Conservation (phyloP, 805 yeast genomes). For the Hanseniaspora singularis region DNA sequence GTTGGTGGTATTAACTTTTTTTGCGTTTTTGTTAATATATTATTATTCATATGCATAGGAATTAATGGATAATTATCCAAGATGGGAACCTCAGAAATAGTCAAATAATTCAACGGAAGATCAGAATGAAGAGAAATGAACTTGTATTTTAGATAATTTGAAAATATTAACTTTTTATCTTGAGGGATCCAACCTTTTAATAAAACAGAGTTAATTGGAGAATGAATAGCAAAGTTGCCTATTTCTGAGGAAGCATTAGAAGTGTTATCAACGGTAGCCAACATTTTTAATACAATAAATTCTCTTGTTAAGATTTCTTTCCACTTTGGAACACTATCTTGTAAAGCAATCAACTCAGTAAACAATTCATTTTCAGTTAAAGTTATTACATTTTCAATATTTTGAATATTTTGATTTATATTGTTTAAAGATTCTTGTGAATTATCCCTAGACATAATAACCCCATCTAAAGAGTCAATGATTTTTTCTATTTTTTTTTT, state of each 20-base stretch:
- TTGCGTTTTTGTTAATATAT: slow-evolving; percentile 31
- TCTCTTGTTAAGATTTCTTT: slow-evolving; percentile 58
- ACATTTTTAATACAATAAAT: slow-evolving; percentile 38
- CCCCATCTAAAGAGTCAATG: slow-evolving; percentile 82
- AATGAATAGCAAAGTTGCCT: neutral
- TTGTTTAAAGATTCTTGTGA: slow-evolving; percentile 29
- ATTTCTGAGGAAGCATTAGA: slow-evolving; percentile 29
- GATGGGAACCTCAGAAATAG: slow-evolving; percentile 9
- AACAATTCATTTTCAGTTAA: slow-evolving; percentile 57
- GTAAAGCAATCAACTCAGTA: slow-evolving; percentile 67
- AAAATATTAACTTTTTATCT: slow-evolving; percentile 56
- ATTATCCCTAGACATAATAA: slow-evolving; percentile 35
- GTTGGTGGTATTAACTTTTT: slow-evolving; percentile 67
- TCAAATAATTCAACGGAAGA: slow-evolving; percentile 10
- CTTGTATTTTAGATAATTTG: slow-evolving; percentile 44
- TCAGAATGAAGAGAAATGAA: slow-evolving; percentile 24
- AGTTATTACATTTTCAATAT: slow-evolving; percentile 47
- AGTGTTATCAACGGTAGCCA: slow-evolving; percentile 53
- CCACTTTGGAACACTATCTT: slow-evolving; percentile 69
- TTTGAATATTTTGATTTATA: slow-evolving; percentile 40
- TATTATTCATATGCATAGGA: slow-evolving; percentile 13
- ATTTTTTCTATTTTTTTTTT: slow-evolving; percentile 64
- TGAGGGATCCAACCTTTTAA: slow-evolving; percentile 97
- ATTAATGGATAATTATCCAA: slow-evolving; percentile 27
- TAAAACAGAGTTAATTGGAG: slow-evolving; percentile 59